Evolutionary conservation across 495 filamentous ascomycete genomes (phyloP).

Genomic region (Collariella sp.): DNA sequence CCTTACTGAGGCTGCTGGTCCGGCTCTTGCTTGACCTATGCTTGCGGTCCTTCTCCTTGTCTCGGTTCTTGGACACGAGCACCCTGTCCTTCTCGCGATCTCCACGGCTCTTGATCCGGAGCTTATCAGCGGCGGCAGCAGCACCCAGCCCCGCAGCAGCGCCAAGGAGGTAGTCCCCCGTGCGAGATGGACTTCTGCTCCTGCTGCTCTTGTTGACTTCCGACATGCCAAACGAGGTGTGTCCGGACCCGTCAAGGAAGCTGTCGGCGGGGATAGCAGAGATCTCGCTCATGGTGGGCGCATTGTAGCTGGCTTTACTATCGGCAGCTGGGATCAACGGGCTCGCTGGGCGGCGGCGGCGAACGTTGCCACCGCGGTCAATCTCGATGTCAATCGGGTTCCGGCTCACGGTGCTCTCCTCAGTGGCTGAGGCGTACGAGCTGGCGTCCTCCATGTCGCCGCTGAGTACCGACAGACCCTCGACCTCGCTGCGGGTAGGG

Average conservation of each 20-base stretch:
- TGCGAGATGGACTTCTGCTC: slow-evolving; percentile 30
- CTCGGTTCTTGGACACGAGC: slow-evolving; percentile 20
- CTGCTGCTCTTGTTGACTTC: slow-evolving; percentile 28
- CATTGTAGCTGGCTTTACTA: slow-evolving; percentile 52
- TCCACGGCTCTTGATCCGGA: slow-evolving; percentile 36
- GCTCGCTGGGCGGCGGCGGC: slow-evolving; percentile 44
- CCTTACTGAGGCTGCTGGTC: slow-evolving; percentile 57
- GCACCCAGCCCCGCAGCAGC: slow-evolving; percentile 31
- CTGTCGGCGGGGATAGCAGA: slow-evolving; percentile 86
- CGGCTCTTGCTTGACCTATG: slow-evolving; percentile 47
- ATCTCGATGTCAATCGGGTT: slow-evolving; percentile 84
- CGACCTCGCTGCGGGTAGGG: slow-evolving; percentile 43
- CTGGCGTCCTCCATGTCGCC: slow-evolving; percentile 45
- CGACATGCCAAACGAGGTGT: slow-evolving; percentile 21
- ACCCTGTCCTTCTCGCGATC: slow-evolving; percentile 24
- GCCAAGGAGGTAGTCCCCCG: slow-evolving; percentile 29
- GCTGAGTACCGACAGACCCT: slow-evolving; percentile 34
- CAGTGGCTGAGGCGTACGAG: slow-evolving; percentile 65
- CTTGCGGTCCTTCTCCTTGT: slow-evolving; percentile 37
- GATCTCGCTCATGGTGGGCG: slow-evolving; percentile 63
- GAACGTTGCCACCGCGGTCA: slow-evolving; percentile 26
- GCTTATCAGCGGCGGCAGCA: slow-evolving; percentile 43
- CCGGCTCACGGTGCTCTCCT: slow-evolving; percentile 63
- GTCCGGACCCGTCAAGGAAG: slow-evolving; percentile 64
- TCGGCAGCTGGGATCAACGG: slow-evolving; percentile 46